These are phyloP conservation scores for Pichia sporocuriosa DNA, from an alignment of 805 yeast species.

Conservation along the genomic window DNA sequence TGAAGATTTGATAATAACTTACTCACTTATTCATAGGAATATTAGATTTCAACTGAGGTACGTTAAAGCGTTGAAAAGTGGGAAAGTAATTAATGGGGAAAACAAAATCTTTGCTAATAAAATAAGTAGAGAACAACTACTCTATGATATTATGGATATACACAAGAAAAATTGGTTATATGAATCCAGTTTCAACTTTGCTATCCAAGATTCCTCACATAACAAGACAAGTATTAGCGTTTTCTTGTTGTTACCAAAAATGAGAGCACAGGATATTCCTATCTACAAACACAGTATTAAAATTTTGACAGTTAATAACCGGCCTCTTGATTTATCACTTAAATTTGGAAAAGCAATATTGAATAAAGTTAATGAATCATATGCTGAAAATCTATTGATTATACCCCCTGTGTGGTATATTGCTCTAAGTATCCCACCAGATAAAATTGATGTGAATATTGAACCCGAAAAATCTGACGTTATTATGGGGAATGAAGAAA, in stretches of 20 bases:
- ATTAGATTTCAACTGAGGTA: constrained; percentile 28
- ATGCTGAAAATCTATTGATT: constrained; percentile 19
- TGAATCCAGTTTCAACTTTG: constrained; percentile 10
- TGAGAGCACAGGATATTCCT: constrained; percentile 26
- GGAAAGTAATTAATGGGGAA: constrained; percentile 11
- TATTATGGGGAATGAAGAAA: constrained; percentile 23
- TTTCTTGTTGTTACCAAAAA: constrained; percentile 28
- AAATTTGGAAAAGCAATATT: constrained; percentile 28
- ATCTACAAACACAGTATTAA: constrained; percentile 20
- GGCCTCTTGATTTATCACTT: constrained; percentile 25
- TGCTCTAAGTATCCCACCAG: constrained; percentile 19
- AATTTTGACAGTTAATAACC: constrained; percentile 30
- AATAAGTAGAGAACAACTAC: constrained; percentile 7
- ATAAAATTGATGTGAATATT: constrained; percentile 33
- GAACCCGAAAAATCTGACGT: constrained; percentile 41
- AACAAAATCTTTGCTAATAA: constrained; percentile 12
- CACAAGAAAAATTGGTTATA: constrained; percentile 16
- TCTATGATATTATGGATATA: constrained; percentile 17
- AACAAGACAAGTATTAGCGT: constrained; percentile 8
- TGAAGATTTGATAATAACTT: constrained; percentile 24
- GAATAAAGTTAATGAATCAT: constrained; percentile 22
- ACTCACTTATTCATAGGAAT: constrained; percentile 26
- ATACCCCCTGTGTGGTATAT: constrained; percentile 33
- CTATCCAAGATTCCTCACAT: background rate
- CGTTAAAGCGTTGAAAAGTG: constrained; percentile 17